Base-by-base conservation (phyloP, 768 basidiomycete species). In the Leccinellum luteum region DNA sequence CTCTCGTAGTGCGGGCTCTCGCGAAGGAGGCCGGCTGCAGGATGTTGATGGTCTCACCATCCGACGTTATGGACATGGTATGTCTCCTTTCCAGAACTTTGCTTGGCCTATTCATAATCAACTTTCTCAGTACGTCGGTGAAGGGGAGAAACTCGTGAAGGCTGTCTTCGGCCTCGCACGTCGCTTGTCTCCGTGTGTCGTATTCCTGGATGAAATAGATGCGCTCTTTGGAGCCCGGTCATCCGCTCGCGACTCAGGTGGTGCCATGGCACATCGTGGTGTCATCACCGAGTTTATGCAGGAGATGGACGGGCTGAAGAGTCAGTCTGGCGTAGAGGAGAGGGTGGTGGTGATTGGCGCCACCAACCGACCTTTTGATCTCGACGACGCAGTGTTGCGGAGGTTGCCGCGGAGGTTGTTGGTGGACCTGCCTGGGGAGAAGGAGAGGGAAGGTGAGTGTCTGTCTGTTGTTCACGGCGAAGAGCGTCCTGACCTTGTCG, bases 41-140 rank as follows among this genome's bases (percentile, higher is more conserved):
- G 51, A 98, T 98, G 94, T 75, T 98, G 67, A 84, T 86, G 12
- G 80, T 98, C 49, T 88, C 90, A 45, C 92, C 94, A 6, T 92
- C 93, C 10, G 94, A 98, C 68, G 90, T 98, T 48, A 93, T 95
- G 86, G 94, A 97, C 69, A 95, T 95, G 92, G 92, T 92, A 60
- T 48, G 81, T 69, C 50, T 21, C 51, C 9, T 30, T 32, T 28
- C n/a, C 30, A n/a, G 52, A 19, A 8, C 7, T 57, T 25, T 30
- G 6, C 27, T 48, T 12, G 41, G 14, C 13, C 13, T 27, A 12
- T 51, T 35, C 35, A 51, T 64, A 30, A 60, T 38, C 17, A 45
- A 28, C 35, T 55, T 41, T 34, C 30, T 34, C 58, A 92, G 90
- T 92, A 92, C 71, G 89, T 92, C 38, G 90, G 91, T 19, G 91